Base-by-base conservation (phyloP, 2,329 filamentous ascomycete genomes). In the Colletotrichum sansevieriae region DNA sequence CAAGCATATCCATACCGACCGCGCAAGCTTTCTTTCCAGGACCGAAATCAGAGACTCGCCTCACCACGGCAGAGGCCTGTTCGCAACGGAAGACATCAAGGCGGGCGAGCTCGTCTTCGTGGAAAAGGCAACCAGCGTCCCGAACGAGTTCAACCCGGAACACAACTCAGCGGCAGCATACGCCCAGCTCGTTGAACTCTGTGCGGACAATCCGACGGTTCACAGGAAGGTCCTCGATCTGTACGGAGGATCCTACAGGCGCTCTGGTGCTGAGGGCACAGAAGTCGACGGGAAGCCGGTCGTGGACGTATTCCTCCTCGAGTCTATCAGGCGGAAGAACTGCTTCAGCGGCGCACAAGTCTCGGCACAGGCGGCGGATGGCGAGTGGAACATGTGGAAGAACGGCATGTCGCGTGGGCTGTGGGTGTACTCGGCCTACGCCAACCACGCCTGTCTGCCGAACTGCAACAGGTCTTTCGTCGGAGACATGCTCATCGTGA, bases 141-240 rank as follows among this genome's bases (percentile, higher is more conserved):
- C 79, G 0, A 83, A 81, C 77, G 78, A 81, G 63, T 81, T 82
- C 72, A 80, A 83, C 67, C 75, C 76, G 20, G 71, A 78, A 11
- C 76, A 78, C 25, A 76, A 82, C 41, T 81, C 82, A 6, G 80
- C 80, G 0, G 81, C 83, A 55, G 79, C 83, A 1, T 83, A 82
- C 73, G 80, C 82, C 55, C 74, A 76, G 5, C 76, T 81, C 57
- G 76, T 81, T 3, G 76, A 79, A 29, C 79, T 81, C 43, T 76
- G 82, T 49, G 75, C 73, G 61, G 77, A 82, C 71, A 82, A 81
- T 68, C 79, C 81, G 0, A 79, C 78, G 0, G 72, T 79, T 3
- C 77, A 78, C 18, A 59, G 72, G 1, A 72, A 72, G 13, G 74
- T 81, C 0, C 75, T 82, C 70, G 72, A 77, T 8, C 75, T 83